Base-by-base conservation (phyloP, 2,329 filamentous ascomycete genomes). In the Septoria linicola region DNA sequence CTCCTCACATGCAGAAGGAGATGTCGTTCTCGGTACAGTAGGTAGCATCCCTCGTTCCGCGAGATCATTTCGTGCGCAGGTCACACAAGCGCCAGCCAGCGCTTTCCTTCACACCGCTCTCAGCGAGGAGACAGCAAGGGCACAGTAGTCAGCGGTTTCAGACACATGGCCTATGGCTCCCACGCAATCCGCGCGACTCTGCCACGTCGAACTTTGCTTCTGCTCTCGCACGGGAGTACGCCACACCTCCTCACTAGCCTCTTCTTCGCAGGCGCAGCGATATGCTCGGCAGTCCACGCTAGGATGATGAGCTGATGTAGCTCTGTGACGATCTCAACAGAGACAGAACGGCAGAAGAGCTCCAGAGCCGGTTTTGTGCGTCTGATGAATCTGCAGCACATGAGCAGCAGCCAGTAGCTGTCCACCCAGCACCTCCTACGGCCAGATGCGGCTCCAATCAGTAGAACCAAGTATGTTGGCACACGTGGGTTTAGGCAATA, bases 221-320 rank as follows among this genome's bases (percentile, higher is more conserved):
- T 45, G 30, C 42, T 45, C 42, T 35, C 42, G 31, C 36, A 31
- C 4, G 35, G 8, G 42, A 20, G 30, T 45, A 31, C 42, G 43
- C 42, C 42, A 45, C 42, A 45, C 32, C 41, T 27, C 8, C 36
- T 39, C 42, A 45, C 42, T 25, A 45, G 42, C 42, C 42, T 45
- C 42, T 11, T 45, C 21, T 11, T 45, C 21, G 25, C 16, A 19
- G n/a, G 42, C n/a, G 31, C 42, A 25, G 30, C 31, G 31, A 45
- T 27, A 21, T 36, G n/a, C 30, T 46, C 34, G 32, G 43, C 43
- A 39, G 43, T 39, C 30, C 43, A 13, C 34, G 43, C 34, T 20
- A 32, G 34, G 34, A 36, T 37, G 8, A 14, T 17, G 23, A 13
- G 41, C 41, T 43, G n/a, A 5, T n/a, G 2, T 10, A 14, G 27